Base-by-base conservation (phyloP, 2,329 filamentous ascomycete species). In the Xylaria sp. region DNA sequence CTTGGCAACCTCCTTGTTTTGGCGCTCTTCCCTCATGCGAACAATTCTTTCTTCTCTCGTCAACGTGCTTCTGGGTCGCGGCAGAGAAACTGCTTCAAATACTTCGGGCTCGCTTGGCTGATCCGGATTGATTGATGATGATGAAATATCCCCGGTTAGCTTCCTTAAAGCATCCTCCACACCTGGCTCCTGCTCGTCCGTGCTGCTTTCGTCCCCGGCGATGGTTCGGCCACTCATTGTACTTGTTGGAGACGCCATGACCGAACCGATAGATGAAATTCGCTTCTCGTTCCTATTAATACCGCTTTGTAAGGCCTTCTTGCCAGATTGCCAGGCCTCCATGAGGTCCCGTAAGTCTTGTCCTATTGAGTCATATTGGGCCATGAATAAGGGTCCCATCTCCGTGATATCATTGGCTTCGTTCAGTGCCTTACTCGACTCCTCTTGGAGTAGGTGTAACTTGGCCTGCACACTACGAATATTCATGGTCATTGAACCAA, bases 331-430 rank as follows among this genome's bases (percentile, higher is more conserved):
- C 94, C 94, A 97, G 72, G 94, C 92, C 71, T 92, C 87, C 80
- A 94, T 89, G 59, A 97, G 83, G 52, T 91, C 88, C 78, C 91
- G 91, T 54, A 99, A 86, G 77, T 99, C 96, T 32, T 90, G 86
- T 2, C 96, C 96, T 72, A 99, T 97, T 4, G 94, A 95, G 66
- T 99, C 96, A 80, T 98, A 99, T 77, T 98, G 96, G 25, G 90
- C 83, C 86, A 97, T 91, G 48, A 98, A 74, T 71, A 90, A 90
- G 0, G 91, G 88, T 0, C 92, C 93, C 18, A 97, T 87, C 73
- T 97, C 92, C 3, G 89, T 89, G 20, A 93, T 89, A 74, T 91
- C 89, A 68, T 86, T 85, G 46, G 92, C 90, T 74, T 91, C 90
- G 76, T 97, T 92, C 34, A 97, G 82, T 52, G 90, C 90, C 69